Percentiles rank a stretch among this genome's conserved stretches.
phyloP scores from a whole-genome alignment of 352 stramenopile species.

The Phytophthora tentaculata region DNA sequence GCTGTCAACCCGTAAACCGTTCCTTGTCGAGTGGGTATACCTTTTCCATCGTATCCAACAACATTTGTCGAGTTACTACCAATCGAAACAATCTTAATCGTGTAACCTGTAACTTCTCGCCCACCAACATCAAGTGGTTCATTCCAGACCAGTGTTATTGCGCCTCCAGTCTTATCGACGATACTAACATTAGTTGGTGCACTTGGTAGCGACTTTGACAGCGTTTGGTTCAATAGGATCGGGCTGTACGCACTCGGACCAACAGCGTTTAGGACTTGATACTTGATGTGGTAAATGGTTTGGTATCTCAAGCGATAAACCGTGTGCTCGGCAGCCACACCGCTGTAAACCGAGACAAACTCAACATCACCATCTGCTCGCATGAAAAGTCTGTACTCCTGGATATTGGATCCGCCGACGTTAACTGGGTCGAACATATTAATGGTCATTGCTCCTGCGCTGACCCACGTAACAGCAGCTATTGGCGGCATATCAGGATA shows the following conservation, averaged over 20 bases:
- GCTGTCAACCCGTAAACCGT: conserved; percentile 41
- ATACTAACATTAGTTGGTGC: conserved; percentile 41
- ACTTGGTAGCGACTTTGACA: conserved; percentile 51
- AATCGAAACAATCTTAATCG: conserved; percentile 35
- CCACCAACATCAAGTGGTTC: conserved; percentile 67
- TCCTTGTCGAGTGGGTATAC: conserved; percentile 13
- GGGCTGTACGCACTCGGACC: conserved; percentile 48
- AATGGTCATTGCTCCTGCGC: conserved; percentile 60
- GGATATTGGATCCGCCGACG: conserved; percentile 50
- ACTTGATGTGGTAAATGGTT: conserved; percentile 54
- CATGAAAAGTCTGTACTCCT: conserved; percentile 49
- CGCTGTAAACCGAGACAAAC: conserved; percentile 42
- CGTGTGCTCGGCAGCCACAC: conserved; percentile 19
- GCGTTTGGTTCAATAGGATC: conserved; percentile 31
- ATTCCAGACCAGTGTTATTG: conserved; percentile 47
- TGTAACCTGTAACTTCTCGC: conserved; percentile 53
- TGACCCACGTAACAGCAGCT: conserved; percentile 38
- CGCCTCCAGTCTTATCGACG: conserved; percentile 43
- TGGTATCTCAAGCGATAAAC: conserved; percentile 43
- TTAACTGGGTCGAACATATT: conserved; percentile 59
- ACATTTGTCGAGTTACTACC: conserved; percentile 8
- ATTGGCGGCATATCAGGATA: conserved; percentile 48
- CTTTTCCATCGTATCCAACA: conserved; percentile 60
- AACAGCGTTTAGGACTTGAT: conserved; percentile 54
- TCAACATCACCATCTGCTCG: conserved; percentile 26